Base-by-base conservation (phyloP, 2,329 filamentous ascomycete species). In the Didymella lethalis region DNA sequence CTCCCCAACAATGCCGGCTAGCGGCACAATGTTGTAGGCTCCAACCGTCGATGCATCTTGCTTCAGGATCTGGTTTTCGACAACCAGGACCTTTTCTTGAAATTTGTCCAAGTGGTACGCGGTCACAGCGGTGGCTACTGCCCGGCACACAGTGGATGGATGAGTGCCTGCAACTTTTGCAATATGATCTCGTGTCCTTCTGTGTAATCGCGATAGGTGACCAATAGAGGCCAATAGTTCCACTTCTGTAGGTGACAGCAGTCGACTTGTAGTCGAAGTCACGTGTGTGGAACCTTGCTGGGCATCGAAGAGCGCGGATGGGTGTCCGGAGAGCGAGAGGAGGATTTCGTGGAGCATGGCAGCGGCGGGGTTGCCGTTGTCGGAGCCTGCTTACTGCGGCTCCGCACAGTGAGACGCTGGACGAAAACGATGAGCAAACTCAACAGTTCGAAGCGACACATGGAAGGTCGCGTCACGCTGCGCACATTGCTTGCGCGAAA, bases 311-410 rank as follows among this genome's bases (percentile, higher is more conserved):
- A 98, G 86, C 67, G 93, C 90, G 65, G 94, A 97, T 64, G 91
- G 90, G 80, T 98, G 92, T 67, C 95, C 94, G 71, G 93, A 96
- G 79, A 98, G 88, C 77, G 93, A 94, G 79, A 99, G 89, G 79
- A 98, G 88, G 81, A 99, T 92, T 84, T 99, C 95, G 86, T 98
- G 95, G 78, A 99, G 91, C 95, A 99, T 99, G 69, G 71, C 54
- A 57, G 62, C 18, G 71, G 69, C 36, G 60, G 48, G 47, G 48
- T 38, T 25, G 55, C 50, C 51, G 54, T 58, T 26, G 48, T 52
- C 32, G 49, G 59, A 14, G 62, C 51, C 40, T 54, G 56, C 41
- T 55, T 61, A 47, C 59, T 55, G 41, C 65, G 61, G 48, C 54
- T 56, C 44, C 56, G 49, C 45, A 54, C 49, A 16, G 65, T 59